These are phyloP conservation scores for Pleurotus platypus DNA, from an alignment of 768 basidiomycete species.

Conservation along the genomic window DNA sequence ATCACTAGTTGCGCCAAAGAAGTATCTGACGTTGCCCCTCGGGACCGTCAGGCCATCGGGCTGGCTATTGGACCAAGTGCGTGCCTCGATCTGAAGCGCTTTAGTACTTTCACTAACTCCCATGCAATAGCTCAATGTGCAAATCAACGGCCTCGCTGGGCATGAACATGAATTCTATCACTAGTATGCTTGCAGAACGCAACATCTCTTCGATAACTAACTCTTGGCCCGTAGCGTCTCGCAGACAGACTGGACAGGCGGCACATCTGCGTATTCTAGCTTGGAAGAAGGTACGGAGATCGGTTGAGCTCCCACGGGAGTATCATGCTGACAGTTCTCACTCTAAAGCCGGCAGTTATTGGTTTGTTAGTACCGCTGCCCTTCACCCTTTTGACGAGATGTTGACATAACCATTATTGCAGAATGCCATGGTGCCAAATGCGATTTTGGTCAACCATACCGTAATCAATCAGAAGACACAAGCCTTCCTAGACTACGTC, in stretches of 20 bases:
- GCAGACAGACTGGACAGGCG: constrained; percentile 40
- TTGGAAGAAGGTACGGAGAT: constrained; percentile 35
- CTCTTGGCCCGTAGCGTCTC: constrained; percentile 23
- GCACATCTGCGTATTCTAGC: constrained; percentile 34
- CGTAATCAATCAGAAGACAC: constrained; percentile 42
- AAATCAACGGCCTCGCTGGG: constrained; percentile 40
- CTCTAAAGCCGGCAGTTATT: constrained; percentile 48
- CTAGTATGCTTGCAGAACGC: constrained; percentile 21
- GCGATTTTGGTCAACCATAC: constrained; percentile 43
- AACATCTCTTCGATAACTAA: background rate
- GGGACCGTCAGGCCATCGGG: constrained; percentile 35
- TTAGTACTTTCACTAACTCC: background rate
- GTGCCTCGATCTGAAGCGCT: background rate
- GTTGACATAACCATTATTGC: background rate
- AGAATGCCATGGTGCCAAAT: constrained; percentile 55
- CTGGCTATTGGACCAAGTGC: constrained; percentile 41
- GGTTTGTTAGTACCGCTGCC: constrained; percentile 41
- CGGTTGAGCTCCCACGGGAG: too few relatives aligned
- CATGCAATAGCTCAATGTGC: constrained; percentile 31
- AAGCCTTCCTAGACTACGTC: constrained; percentile 47
- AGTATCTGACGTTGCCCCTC: constrained; percentile 35
- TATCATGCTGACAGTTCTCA: background rate
- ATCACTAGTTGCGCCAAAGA: constrained; percentile 37
- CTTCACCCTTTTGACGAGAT: background rate
- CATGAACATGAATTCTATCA: constrained; percentile 41